A percentile compares a stretch with the other conserved stretches of the same genome.
Evolutionary conservation across 306 rosid species (phyloP).

Genomic region (Pyrus pyrifolia): DNA sequence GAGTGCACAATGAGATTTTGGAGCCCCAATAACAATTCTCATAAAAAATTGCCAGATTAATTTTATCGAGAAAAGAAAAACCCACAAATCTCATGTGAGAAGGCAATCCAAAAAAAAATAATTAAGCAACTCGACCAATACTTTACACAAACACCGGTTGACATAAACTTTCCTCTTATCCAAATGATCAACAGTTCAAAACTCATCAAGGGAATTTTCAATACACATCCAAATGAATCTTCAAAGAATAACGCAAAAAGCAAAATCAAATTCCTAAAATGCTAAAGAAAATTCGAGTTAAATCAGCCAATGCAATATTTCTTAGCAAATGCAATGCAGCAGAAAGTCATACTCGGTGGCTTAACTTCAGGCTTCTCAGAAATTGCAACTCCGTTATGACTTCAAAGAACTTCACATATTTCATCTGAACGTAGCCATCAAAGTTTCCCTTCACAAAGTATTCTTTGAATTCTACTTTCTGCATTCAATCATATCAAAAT

Average conservation of each 20-base stretch:
- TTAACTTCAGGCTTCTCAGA: constrained; percentile 52
- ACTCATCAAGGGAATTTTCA: not conserved
- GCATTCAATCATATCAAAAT: constrained; percentile 24
- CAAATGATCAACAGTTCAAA: not conserved
- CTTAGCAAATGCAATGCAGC: not conserved
- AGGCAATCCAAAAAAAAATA: not conserved
- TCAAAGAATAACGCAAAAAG: no score
- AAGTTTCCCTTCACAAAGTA: no score
- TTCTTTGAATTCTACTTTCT: constrained; percentile 32
- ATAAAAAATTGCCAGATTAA: no score
- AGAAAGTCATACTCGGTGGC: constrained; percentile 54
- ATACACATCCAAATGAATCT: not conserved
- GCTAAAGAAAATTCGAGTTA: no score
- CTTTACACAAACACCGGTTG: not conserved
- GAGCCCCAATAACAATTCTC: fast-evolving
- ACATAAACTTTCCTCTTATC: not conserved
- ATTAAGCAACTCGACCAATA: not conserved
- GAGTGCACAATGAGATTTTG: no score
- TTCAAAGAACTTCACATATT: constrained; percentile 72
- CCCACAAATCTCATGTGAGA: not conserved
- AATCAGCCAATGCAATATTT: no score
- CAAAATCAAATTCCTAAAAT: no score
- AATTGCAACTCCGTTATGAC: constrained; percentile 37
- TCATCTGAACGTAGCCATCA: constrained; percentile 86
- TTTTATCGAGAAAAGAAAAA: not conserved